Conservation (phyloP, 1,284 basidiomycete species). For the Fomitiporia mediterranea region DNA sequence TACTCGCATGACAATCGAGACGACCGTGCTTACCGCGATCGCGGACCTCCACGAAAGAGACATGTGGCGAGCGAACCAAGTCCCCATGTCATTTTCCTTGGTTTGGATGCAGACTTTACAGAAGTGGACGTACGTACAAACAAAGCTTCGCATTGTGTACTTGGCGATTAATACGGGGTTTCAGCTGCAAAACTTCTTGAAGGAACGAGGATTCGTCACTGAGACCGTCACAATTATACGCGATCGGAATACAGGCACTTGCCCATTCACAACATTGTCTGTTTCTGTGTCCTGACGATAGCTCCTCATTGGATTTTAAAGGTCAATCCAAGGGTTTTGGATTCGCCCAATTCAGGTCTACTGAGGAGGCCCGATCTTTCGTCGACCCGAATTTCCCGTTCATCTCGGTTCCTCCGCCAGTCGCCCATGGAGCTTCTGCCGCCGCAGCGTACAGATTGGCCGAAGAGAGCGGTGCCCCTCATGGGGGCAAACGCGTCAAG, state of each 20-base stretch:
- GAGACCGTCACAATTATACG: constrained; percentile 89
- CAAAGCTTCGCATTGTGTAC: neutral
- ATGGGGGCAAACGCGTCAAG: constrained; percentile 76
- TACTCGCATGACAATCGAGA: constrained; percentile 26
- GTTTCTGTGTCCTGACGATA: constrained; percentile 63
- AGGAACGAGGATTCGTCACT: constrained; percentile 57
- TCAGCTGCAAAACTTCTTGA: constrained; percentile 52
- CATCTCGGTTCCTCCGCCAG: constrained; percentile 79
- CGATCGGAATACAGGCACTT: constrained; percentile 91
- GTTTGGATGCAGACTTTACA: constrained; percentile 82
- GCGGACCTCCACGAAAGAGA: constrained; percentile 56
- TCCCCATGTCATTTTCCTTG: constrained; percentile 88
- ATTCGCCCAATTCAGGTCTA: constrained; percentile 84
- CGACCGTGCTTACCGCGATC: constrained; percentile 38
- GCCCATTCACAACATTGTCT: constrained; percentile 65
- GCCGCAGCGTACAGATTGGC: constrained; percentile 64
- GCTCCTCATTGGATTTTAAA: constrained; percentile 55
- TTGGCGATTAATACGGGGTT: constrained; percentile 55
- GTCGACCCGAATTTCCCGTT: constrained; percentile 83
- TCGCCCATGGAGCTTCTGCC: constrained; percentile 72
- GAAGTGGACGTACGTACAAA: constrained; percentile 71
- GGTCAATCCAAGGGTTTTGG: constrained; percentile 90
- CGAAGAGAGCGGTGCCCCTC: constrained; percentile 57
- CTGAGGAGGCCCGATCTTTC: constrained; percentile 82
- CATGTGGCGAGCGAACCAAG: constrained; percentile 75